phyloP scores from a whole-genome alignment of 352 stramenopile genomes.

The Globisporangium cederbergense region DNA sequence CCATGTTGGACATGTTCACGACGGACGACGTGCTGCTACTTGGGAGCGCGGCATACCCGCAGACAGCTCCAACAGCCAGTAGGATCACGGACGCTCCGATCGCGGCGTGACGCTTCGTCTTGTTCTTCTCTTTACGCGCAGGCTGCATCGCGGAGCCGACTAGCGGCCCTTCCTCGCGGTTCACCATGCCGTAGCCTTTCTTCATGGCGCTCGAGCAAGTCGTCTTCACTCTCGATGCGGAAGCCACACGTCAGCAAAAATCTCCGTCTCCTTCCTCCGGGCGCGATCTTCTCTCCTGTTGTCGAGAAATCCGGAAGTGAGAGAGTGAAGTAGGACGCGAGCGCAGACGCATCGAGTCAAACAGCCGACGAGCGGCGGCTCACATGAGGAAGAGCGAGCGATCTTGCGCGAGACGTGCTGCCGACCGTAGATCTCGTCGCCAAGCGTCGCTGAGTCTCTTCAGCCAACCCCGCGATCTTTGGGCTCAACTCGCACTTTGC shows the following conservation, averaged over 20 bases:
- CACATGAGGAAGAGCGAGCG: not conserved
- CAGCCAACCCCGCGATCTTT: constrained; percentile 3
- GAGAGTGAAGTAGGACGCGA: not conserved
- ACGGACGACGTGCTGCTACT: not conserved
- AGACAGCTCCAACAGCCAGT: constrained; percentile 12
- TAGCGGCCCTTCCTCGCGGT: constrained; percentile 12
- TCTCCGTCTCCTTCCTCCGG: not conserved
- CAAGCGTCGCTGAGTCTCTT: constrained; percentile 9
- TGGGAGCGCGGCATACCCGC: constrained; percentile 10
- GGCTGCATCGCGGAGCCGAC: not conserved
- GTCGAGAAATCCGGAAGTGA: constrained; percentile 15
- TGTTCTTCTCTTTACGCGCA: constrained; percentile 8
- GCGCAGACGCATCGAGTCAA: not conserved
- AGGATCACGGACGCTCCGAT: constrained; percentile 11
- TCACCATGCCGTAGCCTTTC: constrained; percentile 11
- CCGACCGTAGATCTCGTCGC: not conserved
- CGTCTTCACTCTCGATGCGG: not conserved
- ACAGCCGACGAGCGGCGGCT: not conserved
- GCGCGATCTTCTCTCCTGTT: not conserved
- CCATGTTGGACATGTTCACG: constrained; percentile 2
- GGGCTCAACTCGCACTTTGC: not conserved
- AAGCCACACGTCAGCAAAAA: not conserved
- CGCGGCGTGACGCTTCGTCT: constrained; percentile 6
- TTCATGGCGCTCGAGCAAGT: constrained; percentile 3
- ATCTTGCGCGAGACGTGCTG: constrained; percentile 3